Base-by-base conservation (phyloP, 2,329 filamentous ascomycete species). In the Leptographium wingfieldii region DNA sequence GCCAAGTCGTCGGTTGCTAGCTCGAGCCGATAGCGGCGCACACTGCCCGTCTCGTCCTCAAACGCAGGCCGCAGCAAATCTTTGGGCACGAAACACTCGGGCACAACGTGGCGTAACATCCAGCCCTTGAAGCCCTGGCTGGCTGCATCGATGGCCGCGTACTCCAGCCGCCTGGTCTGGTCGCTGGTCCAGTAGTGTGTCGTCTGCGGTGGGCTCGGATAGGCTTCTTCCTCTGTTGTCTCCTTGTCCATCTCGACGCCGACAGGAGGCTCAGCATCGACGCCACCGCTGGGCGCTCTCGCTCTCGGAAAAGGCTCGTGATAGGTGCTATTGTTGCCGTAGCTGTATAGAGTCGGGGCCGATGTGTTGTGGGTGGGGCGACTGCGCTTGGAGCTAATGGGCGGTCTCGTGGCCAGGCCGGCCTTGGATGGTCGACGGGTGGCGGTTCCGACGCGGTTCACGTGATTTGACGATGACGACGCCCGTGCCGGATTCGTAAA, bases 111-210 rank as follows among this genome's bases (percentile, higher is more conserved):
- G 52, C 77, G 75, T 68, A 79, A 74, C 40, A 84, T 66, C 79
- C 83, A 86, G 14, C 83, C 83, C 64, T 78, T 78, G 35, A 86
- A 74, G 5, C 83, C 83, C 1, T 76, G 75, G 43, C 77, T 79
- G 2, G 83, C 82, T 0, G 82, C 82, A 56, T 86, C 83, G 49
- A 86, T 86, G 59, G 83, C 83, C 0, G 82, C 83, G 65, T 86
- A 86, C 71, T 86, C 83, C 3, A 85, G 74, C 12, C 82, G 75
- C 3, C 83, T 76, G 0, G 83, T 85, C 58, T 75, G 76, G 67
- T 85, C 81, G 66, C 81, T 85, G 1, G 82, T 86, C 83, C 83
- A 86, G 71, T 86, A 86, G 67, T 85, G 81, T 1, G 80, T 81
- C 3, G 83, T 85, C 64, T 79, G 77, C 4, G 80, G 80, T 14